These are phyloP conservation scores for Prinsepia uniflora DNA, from an alignment of 306 rosid genomes.

Conservation along the genomic window DNA sequence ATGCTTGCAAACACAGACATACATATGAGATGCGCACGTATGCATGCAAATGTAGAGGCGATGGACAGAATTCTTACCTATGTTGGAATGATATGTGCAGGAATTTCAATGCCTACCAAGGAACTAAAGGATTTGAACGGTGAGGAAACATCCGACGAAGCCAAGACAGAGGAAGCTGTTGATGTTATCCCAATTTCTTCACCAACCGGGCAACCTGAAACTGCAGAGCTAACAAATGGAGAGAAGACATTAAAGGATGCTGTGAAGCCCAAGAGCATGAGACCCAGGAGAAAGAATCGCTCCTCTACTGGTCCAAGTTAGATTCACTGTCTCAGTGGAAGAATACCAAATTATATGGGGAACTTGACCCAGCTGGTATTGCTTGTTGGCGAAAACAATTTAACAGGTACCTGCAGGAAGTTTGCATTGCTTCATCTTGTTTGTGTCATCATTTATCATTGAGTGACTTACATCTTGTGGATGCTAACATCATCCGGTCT, in stretches of 20 bases:
- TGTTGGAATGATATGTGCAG: slow-evolving; percentile 32
- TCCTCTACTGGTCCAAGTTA: slow-evolving; percentile 42
- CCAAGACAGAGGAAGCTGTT: slow-evolving; percentile 39
- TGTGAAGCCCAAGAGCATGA: slow-evolving; percentile 68
- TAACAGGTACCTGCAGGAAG: too few species aligned
- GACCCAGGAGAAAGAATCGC: slow-evolving; percentile 41
- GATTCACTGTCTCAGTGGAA: neutral
- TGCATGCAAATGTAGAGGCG: neutral
- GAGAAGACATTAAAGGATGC: slow-evolving; percentile 73
- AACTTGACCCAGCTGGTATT: too few species aligned
- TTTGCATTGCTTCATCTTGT: too few species aligned
- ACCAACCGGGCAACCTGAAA: slow-evolving; percentile 23
- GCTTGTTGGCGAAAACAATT: too few species aligned
- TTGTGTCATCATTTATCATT: too few species aligned
- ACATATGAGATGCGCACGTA: neutral
- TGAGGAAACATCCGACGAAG: slow-evolving; percentile 17
- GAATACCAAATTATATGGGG: too few species aligned
- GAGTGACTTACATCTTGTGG: too few species aligned
- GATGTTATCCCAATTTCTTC: slow-evolving; percentile 31
- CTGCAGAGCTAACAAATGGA: slow-evolving; percentile 32
- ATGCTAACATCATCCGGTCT: too few species aligned
- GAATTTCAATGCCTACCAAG: slow-evolving; percentile 31
- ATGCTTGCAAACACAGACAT: neutral
- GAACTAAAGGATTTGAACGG: slow-evolving; percentile 31
- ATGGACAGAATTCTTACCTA: neutral